Percentiles rank a stretch among this genome's conserved stretches.
These are phyloP conservation scores for Alternaria viburni DNA, from an alignment of 2,329 filamentous ascomycete genomes.

Conservation along the genomic window DNA sequence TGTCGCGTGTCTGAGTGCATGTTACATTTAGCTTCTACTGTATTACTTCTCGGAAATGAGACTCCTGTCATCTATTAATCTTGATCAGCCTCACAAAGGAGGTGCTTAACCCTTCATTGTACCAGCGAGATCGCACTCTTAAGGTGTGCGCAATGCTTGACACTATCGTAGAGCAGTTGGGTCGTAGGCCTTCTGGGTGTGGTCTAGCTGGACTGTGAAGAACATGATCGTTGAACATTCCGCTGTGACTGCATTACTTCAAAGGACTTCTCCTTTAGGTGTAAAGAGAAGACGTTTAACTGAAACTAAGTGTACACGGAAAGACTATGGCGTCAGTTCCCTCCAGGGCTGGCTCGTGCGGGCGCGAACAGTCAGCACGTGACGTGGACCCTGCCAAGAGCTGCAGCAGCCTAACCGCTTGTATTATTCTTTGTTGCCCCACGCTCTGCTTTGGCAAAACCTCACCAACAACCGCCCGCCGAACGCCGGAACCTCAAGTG, in stretches of 20 bases:
- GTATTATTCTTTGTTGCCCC: slow-evolving; percentile 17
- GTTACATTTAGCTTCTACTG: background rate
- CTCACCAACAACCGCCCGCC: background rate
- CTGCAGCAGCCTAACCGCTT: background rate
- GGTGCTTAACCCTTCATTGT: fast-evolving
- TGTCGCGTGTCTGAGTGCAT: background rate
- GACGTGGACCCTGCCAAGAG: slow-evolving; percentile 11
- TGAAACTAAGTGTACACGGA: background rate
- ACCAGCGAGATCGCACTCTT: background rate
- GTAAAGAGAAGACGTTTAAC: background rate
- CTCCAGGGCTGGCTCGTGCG: background rate
- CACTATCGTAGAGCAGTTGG: background rate
- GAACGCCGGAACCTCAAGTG: background rate
- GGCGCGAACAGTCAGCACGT: background rate
- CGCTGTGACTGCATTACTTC: background rate
- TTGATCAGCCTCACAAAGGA: background rate
- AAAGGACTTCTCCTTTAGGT: background rate
- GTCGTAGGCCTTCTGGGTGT: background rate
- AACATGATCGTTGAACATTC: background rate
- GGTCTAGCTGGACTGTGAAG: background rate
- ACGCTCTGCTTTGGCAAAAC: slow-evolving; percentile 1
- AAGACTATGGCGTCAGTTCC: background rate
- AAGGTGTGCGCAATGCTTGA: background rate
- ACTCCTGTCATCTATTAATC: background rate
- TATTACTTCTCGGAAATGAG: background rate